A percentile compares a stretch with the other conserved stretches of the same genome.
Conservation (phyloP, 352 stramenopile genomes). For the Phytopythium delawarense region DNA sequence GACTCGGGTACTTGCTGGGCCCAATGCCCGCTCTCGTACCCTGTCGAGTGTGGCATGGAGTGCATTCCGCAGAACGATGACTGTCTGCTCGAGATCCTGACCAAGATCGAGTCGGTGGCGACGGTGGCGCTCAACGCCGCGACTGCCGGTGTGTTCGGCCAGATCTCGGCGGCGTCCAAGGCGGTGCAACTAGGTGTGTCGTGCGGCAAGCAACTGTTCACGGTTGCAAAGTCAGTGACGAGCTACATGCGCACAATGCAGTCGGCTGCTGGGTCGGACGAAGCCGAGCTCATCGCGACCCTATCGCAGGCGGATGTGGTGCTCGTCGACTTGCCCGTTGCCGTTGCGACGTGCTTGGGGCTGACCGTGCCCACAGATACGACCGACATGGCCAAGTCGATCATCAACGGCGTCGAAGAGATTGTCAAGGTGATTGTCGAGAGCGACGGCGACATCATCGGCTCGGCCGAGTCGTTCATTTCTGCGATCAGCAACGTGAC, state of each 20-base stretch:
- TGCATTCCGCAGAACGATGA: slow-evolving; percentile 69
- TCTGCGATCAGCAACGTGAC: slow-evolving; percentile 3
- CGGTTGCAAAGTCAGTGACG: slow-evolving; percentile 11
- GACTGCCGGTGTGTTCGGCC: slow-evolving; percentile 46
- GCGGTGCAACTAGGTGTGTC: slow-evolving; percentile 37
- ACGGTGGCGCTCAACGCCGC: slow-evolving; percentile 46
- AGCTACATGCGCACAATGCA: slow-evolving; percentile 8
- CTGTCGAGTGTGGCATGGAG: slow-evolving; percentile 63
- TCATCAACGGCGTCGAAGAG: slow-evolving; percentile 5
- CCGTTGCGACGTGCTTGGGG: slow-evolving; percentile 49
- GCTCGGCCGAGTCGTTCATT: slow-evolving; percentile 4
- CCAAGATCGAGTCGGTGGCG: slow-evolving; percentile 44
- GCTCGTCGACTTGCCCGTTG: slow-evolving; percentile 32
- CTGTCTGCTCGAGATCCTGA: slow-evolving; percentile 46
- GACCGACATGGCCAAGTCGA: background rate
- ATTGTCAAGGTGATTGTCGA: slow-evolving; percentile 22
- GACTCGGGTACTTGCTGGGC: slow-evolving; percentile 55
- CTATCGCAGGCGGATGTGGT: slow-evolving; percentile 19
- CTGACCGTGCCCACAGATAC: background rate
- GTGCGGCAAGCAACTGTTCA: slow-evolving; percentile 48
- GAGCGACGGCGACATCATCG: slow-evolving; percentile 9
- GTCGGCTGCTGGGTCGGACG: slow-evolving; percentile 24
- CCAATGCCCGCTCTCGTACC: slow-evolving; percentile 67
- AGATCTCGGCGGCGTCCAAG: slow-evolving; percentile 36
- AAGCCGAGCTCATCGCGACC: slow-evolving; percentile 40